Percentiles rank a stretch among this genome's conserved stretches.
These are phyloP conservation scores for Solanum tarapatanum DNA, from an alignment of 257 asterid genomes.

Conservation along the genomic window DNA sequence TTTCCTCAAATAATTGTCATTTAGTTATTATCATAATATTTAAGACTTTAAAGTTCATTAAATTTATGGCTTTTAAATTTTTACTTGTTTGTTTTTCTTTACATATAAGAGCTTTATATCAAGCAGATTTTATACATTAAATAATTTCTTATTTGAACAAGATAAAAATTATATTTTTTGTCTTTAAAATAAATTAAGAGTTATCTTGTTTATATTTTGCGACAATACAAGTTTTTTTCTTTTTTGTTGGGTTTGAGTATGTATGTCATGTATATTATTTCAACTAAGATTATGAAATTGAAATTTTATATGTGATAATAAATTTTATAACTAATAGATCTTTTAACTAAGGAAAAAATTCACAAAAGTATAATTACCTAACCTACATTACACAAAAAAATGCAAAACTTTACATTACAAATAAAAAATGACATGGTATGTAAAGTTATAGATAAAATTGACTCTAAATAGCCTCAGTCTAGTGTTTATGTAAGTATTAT, in stretches of 20 bases:
- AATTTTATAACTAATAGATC: not conserved
- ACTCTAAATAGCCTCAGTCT: not conserved
- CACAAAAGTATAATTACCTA: not conserved
- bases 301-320: not conserved
- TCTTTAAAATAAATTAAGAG: not conserved
- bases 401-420: not conserved
- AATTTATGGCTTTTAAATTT: too few relatives aligned
- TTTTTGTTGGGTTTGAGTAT: not conserved
- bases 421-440: not conserved
- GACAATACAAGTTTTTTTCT: not conserved
- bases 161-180: not conserved
- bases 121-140: too few relatives aligned
- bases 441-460: not conserved
- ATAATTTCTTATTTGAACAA: not conserved
- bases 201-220: not conserved
- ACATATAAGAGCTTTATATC: not conserved
- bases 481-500: not conserved
- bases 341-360: not conserved
- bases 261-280: not conserved
- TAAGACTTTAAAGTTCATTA: not conserved
- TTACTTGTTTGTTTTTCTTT: too few relatives aligned
- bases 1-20: not conserved
- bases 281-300: not conserved
- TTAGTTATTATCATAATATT: not conserved
- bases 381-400: not conserved